These are phyloP conservation scores for Rhizophora apiculata DNA, from an alignment of 345 rosid species.

Conservation along the genomic window DNA sequence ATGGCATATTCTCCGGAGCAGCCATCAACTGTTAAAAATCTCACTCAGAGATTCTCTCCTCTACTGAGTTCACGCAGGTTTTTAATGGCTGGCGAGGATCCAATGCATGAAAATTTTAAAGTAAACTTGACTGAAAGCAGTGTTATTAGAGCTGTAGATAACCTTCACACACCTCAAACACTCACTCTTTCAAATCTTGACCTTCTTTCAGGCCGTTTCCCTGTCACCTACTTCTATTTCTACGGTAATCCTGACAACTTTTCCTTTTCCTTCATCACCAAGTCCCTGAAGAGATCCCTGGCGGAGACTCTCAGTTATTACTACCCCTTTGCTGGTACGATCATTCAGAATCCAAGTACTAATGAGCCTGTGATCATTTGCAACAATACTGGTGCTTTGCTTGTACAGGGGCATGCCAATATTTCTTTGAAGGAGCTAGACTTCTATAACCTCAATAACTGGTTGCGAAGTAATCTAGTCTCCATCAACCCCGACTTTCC, in stretches of 20 bases:
- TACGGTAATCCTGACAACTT: slow-evolving; percentile 34
- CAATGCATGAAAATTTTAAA: slow-evolving; percentile 24
- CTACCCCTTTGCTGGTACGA: slow-evolving; percentile 75
- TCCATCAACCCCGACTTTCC: slow-evolving; percentile 40
- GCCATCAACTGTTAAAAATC: not conserved
- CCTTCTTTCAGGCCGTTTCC: slow-evolving; percentile 85
- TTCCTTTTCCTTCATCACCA: slow-evolving; percentile 29
- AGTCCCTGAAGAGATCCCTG: slow-evolving; percentile 50
- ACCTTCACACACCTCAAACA: slow-evolving; percentile 21
- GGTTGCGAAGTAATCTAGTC: slow-evolving; percentile 55
- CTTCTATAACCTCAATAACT: slow-evolving; percentile 48
- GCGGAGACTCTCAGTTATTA: slow-evolving; percentile 48
- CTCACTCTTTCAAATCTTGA: slow-evolving; percentile 75
- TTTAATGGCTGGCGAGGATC: slow-evolving; percentile 23
- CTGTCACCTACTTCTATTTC: slow-evolving; percentile 75
- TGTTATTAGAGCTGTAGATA: slow-evolving; percentile 45
- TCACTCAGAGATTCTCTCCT: not conserved
- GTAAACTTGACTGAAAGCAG: slow-evolving; percentile 40
- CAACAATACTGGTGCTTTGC: slow-evolving; percentile 55
- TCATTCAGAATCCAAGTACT: slow-evolving; percentile 41
- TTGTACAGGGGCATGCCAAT: slow-evolving; percentile 55
- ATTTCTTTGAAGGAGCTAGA: slow-evolving; percentile 47
- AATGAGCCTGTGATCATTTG: slow-evolving; percentile 65
- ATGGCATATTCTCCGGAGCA: no score
- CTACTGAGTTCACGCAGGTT: not conserved